Base-by-base conservation (phyloP, 1,139 yeast genomes). In the Yamadazyma sp. region DNA sequence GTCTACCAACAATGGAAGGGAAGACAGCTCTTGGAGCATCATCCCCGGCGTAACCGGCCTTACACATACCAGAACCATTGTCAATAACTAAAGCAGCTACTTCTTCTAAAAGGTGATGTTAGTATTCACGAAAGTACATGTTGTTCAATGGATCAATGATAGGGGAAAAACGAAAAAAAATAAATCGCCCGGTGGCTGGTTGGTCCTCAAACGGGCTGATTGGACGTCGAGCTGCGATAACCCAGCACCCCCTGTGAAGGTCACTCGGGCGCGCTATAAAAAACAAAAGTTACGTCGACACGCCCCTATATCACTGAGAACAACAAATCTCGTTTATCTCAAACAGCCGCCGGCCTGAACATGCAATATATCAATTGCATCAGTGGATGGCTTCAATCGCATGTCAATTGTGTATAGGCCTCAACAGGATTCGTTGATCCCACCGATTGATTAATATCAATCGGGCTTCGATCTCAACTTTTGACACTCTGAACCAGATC, bases 11-110 rank as follows among this genome's bases (percentile, higher is more conserved):
- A 67, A 92, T 92, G 51, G 98, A 92, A 65, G 98, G 98, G 91
- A 92, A 92, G 61, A 92, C 98, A 62, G 98, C 98, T 76, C 97
- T 87, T 69, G 98, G 98, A 55, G 98, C 98, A 77, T 92, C 98
- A 69, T 92, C 98, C 79, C 98, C 98, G 82, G 98, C 98, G 73
- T 91, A 92, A 78, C 98, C 98, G 94, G 98, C 98, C 74, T 92
- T 92, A 84, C 98, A 92, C 98, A 92, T 92, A 83, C 98, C 98
- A 69, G 98, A 92, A 80, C 98, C 98, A 78, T 92, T 92, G 73
- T 92, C 98, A 76, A 92, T 92, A 79, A 92, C 98, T 77, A 86
- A 85, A 58, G 77, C 77, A 61, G 77, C 75, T 57, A 72, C 76
- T 70, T 71, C 77, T 70, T 72, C 77, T 72, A 55, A 55, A 52